Evolutionary conservation across 345 rosid species (phyloP), one percentile per base, ranked within the genome.

Genomic region (Xanthoceras sorbifolium): DNA sequence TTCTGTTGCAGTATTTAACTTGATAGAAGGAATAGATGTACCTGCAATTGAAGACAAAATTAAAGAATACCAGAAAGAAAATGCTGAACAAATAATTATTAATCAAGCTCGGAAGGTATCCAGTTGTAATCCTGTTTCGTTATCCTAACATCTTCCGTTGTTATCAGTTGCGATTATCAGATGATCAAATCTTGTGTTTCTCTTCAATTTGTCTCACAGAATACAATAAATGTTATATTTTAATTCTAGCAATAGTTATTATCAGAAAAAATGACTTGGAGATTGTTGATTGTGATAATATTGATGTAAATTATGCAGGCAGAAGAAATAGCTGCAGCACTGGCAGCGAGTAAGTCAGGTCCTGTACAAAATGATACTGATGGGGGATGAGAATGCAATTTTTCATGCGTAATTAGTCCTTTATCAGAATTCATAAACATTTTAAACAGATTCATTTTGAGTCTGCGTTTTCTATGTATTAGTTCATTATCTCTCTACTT

Each of bases 21-120:
- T 90, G 80, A 71, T 97, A 61, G 94, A 91, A 79, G 98, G 96
- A 71, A 72, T 88, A 69, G 88, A 94, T 80, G 93, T 90, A 67
- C 87, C 88, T 52, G 89, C 85, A 23, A 87, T 91, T 52, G 98
- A 92, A 80, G 97, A 87, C 69, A 89, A 87, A 80, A 92, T 97
- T 69, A 84, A 84, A 28, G 75, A 81, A 62, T 94, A 94, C 78
- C 90, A 93, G 82, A 78, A 86, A 77, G 97, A 94, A 81, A 97
- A 94, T 86, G 94, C 96, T 31, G 97, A 92, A 79, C 97, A 82
- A 73, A 97, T 97, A 66, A 90, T 89, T 90, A 81, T 91, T 46
- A 97, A 90, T 83, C 91, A 91, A 70, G 97, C 98, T 20, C 85
- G 85, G 20, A 97, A 92, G 97, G 99, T 97, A 81, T 40, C 57